phyloP scores from a whole-genome alignment of 495 filamentous ascomycete genomes.

The Corynascus novoguineensis region DNA sequence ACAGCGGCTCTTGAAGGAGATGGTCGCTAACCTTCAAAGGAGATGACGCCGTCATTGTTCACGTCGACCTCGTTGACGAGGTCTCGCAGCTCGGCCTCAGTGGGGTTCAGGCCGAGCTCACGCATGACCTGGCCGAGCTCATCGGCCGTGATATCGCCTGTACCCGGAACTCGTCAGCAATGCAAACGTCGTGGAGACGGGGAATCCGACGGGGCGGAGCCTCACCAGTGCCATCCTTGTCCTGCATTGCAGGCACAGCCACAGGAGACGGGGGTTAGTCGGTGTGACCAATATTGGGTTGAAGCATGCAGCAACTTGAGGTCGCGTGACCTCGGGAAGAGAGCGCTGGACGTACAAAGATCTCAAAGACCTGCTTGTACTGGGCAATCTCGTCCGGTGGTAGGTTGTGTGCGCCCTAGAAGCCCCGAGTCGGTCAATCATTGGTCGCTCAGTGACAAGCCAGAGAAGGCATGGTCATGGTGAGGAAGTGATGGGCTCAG shows the following conservation, averaged over 20 bases:
- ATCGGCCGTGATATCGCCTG: constrained; percentile 39
- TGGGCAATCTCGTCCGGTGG: constrained; percentile 88
- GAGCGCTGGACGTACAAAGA: constrained; percentile 64
- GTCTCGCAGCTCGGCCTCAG: constrained; percentile 39
- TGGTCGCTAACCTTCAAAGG: constrained; percentile 35
- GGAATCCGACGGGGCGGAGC: constrained; percentile 18
- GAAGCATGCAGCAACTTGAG: background rate
- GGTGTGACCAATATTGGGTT: constrained; percentile 11
- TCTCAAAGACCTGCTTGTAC: constrained; percentile 89
- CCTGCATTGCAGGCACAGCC: constrained; percentile 47
- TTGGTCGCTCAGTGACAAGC: background rate
- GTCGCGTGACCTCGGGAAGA: constrained; percentile 1
- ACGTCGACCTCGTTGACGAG: constrained; percentile 45
- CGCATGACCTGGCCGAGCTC: constrained; percentile 44
- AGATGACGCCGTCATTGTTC: constrained; percentile 43
- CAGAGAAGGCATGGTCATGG: too few species aligned
- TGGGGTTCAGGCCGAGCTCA: constrained; percentile 43
- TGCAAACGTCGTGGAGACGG: background rate
- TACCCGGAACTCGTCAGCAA: background rate
- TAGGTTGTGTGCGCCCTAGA: constrained; percentile 41
- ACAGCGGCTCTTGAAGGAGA: background rate
- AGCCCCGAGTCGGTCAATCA: background rate
- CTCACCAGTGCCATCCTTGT: constrained; percentile 95
- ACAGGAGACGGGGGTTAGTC: constrained; percentile 15
- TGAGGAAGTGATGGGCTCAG: background rate